A percentile compares a stretch with the other conserved stretches of the same genome.
Conservation (phyloP, 2,329 filamentous ascomycete species). For the Aspergillus quadricinctus region DNA sequence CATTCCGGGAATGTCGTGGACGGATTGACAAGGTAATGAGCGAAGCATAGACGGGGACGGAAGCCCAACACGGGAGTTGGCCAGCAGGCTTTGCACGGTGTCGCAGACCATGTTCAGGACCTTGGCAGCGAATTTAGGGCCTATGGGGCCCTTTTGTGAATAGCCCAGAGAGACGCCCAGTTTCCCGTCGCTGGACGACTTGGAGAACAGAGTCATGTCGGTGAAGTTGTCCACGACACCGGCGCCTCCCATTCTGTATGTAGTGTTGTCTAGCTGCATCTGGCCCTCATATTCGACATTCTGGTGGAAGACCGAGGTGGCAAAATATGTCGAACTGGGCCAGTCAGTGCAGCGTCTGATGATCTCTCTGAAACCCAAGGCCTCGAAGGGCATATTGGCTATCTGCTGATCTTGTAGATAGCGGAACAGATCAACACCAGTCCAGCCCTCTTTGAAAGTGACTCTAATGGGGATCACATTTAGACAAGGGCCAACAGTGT, state of each 20-base stretch:
- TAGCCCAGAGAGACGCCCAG: slow-evolving; percentile 37
- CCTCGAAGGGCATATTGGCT: slow-evolving; percentile 52
- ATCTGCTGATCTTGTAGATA: slow-evolving; percentile 56
- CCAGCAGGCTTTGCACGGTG: slow-evolving; percentile 32
- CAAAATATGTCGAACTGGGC: slow-evolving; percentile 39
- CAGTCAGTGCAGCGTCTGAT: slow-evolving; percentile 41
- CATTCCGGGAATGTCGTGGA: slow-evolving; percentile 23
- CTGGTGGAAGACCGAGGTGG: slow-evolving; percentile 39
- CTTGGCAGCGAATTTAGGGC: slow-evolving; percentile 29
- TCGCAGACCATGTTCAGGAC: slow-evolving; percentile 40
- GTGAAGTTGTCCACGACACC: slow-evolving; percentile 39
- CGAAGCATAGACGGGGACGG: slow-evolving; percentile 30
- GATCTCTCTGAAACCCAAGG: slow-evolving; percentile 53
- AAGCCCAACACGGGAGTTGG: slow-evolving; percentile 30
- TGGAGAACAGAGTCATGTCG: slow-evolving; percentile 39
- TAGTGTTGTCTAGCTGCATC: slow-evolving; percentile 35
- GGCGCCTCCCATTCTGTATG: slow-evolving; percentile 36
- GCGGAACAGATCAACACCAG: slow-evolving; percentile 49
- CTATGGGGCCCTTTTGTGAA: slow-evolving; percentile 33
- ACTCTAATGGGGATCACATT: slow-evolving; percentile 64
- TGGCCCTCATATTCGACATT: slow-evolving; percentile 33
- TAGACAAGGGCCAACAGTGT: slow-evolving; percentile 62
- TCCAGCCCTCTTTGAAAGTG: slow-evolving; percentile 50
- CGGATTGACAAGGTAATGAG: slow-evolving; percentile 28
- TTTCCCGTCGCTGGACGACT: slow-evolving; percentile 27